Conservation (phyloP, 2,329 filamentous ascomycete species). For the Coniochaeta ligniaria region DNA sequence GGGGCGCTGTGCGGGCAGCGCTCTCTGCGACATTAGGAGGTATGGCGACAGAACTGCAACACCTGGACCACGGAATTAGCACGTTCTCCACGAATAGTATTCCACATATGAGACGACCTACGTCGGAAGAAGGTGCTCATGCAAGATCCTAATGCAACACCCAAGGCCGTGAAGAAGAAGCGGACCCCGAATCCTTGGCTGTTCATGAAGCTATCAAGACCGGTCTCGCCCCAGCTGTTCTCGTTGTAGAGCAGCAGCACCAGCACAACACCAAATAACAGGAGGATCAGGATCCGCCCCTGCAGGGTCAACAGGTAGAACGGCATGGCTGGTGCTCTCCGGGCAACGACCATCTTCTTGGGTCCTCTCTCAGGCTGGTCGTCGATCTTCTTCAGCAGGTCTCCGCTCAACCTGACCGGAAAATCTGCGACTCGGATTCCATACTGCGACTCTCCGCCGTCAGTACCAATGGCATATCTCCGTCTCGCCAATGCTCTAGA, state of each 20-base stretch:
- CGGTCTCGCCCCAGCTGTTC: constrained; percentile 1
- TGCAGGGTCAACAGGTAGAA: not conserved
- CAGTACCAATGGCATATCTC: not conserved
- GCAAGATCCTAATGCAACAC: constrained; percentile 1
- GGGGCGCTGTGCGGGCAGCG: not conserved
- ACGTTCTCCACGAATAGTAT: not conserved
- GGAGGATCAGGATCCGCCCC: not conserved
- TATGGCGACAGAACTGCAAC: constrained; percentile 1
- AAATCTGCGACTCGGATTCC: not conserved
- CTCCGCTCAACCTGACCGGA: not conserved
- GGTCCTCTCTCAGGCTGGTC: not conserved
- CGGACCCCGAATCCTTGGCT: constrained; percentile 1
- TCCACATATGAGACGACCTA: not conserved
- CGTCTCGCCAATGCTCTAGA: not conserved
- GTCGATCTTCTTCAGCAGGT: not conserved
- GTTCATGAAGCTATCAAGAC: constrained; percentile 1
- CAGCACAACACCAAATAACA: not conserved
- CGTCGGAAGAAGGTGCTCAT: constrained; percentile 2
- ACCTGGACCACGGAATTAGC: not conserved
- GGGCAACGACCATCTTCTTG: not conserved
- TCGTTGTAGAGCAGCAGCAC: not conserved
- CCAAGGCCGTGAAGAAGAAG: constrained; percentile 4
- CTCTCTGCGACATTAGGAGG: not conserved
- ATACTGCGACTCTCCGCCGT: not conserved
- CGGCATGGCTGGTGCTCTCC: not conserved